phyloP scores from a whole-genome alignment of 2,329 filamentous ascomycete species.

The Beauveria asiatica region DNA sequence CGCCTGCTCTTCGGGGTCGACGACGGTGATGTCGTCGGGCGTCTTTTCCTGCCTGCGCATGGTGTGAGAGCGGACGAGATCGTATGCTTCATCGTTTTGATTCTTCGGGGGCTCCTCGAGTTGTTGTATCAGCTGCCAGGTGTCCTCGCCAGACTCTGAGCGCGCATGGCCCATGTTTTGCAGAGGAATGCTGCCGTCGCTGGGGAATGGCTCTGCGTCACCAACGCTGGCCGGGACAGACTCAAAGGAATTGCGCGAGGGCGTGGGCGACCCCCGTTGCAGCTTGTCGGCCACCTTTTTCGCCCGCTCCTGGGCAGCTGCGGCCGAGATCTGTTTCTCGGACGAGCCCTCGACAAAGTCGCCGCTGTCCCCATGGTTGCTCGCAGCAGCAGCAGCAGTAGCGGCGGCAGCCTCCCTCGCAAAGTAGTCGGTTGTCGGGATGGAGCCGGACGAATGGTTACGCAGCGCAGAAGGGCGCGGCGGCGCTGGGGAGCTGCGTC shows the following conservation, averaged over 20 bases:
- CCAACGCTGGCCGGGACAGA: conserved; percentile 19
- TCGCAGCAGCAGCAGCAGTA: conserved; percentile 11
- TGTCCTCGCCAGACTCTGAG: conserved; percentile 12
- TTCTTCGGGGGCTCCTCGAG: conserved; percentile 17
- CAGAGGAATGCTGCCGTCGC: conserved; percentile 24
- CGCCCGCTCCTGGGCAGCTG: conserved; percentile 36
- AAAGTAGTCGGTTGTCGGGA: conserved; percentile 10
- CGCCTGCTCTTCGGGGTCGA: conserved; percentile 11
- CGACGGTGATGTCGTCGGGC: conserved; percentile 15
- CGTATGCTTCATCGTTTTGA: conserved; percentile 29
- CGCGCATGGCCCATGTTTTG: conserved; percentile 19
- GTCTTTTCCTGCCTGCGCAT: conserved; percentile 6
- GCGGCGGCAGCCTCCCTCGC: conserved; percentile 8
- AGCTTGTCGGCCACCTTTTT: conserved; percentile 33
- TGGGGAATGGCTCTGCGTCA: conserved; percentile 18
- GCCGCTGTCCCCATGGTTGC: background rate
- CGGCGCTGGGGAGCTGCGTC: conserved; percentile 6
- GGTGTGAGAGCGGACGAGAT: conserved; percentile 36
- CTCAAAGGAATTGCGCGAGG: conserved; percentile 28
- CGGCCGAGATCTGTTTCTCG: conserved; percentile 23
- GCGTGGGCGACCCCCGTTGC: conserved; percentile 26
- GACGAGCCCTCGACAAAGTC: conserved; percentile 6
- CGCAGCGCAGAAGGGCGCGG: conserved; percentile 10
- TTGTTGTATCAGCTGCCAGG: conserved; percentile 5
- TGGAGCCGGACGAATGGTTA: conserved; percentile 10